Percentiles rank a stretch among this genome's conserved stretches.
phyloP scores from a whole-genome alignment of 116 monocot species.

The Iris pallida region DNA sequence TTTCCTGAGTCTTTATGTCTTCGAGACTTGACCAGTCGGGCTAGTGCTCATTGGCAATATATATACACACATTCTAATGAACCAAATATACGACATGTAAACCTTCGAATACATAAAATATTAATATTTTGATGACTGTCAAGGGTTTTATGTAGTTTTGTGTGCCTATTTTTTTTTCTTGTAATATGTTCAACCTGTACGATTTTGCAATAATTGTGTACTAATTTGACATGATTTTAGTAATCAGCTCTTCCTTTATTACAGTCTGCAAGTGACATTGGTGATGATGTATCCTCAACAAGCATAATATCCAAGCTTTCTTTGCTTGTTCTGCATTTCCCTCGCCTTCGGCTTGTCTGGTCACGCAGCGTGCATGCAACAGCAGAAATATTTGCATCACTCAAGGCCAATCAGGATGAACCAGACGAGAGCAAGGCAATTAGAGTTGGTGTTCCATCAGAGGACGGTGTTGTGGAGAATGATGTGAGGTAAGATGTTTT shows the following conservation, averaged over 20 bases:
- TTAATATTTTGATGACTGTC: too few relatives aligned
- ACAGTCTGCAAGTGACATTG: slow-evolving; percentile 85
- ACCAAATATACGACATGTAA: too few relatives aligned
- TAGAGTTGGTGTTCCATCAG: slow-evolving; percentile 87
- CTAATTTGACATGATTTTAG: neutral
- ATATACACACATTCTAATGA: too few relatives aligned
- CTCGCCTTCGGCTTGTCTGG: slow-evolving; percentile 89
- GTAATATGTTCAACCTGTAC: too few relatives aligned
- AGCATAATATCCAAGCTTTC: slow-evolving; percentile 94
- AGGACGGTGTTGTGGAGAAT: slow-evolving; percentile 81
- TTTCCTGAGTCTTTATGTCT: too few relatives aligned
- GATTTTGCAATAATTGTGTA: neutral
- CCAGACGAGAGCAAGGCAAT: slow-evolving; percentile 84
- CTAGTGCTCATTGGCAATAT: too few relatives aligned
- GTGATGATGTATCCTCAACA: slow-evolving; percentile 77
- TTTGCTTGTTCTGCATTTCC: slow-evolving; percentile 87
- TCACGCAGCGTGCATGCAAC: slow-evolving; percentile 94
- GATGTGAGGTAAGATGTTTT: slow-evolving; percentile 66
- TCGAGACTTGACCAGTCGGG: too few relatives aligned
- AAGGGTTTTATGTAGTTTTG: too few relatives aligned
- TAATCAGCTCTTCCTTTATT: slow-evolving; percentile 13
- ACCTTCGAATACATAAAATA: too few relatives aligned
- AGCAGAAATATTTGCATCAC: slow-evolving; percentile 89
- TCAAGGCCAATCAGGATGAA: slow-evolving; percentile 97
- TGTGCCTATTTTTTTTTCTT: too few relatives aligned